Base-by-base conservation (phyloP, 805 yeast species). In the Candida vaughaniae region DNA sequence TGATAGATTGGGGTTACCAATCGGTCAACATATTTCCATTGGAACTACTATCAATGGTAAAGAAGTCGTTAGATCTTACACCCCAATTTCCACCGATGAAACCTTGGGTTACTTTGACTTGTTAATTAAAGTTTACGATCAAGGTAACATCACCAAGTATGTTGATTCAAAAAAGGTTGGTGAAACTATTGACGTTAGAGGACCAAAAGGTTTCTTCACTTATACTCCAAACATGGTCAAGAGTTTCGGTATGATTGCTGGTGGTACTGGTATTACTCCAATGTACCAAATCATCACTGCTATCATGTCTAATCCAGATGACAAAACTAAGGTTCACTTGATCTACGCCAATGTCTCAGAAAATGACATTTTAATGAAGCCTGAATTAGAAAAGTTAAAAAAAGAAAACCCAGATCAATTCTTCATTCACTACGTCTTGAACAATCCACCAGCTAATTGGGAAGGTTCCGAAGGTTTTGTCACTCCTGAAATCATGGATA, bases 191-290 rank as follows among this genome's bases (percentile, higher is more conserved):
- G 78, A 76, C 34, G 83, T 88, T 41, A 77, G 85, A 56, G 96
- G 98, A 19, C 98, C 98, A 51, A 86, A 85, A 65, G 97, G 98
- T 6, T 78, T 78, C 53, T 88, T 85, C 71, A 75, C 80, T 44
- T 90, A 90, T 66, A 70, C 78, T 36, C 88, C 95, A 49, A 86
- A 85, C 64, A 80, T 83, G 80, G 80, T 77, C 39, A 67, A 73
- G 41, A 73, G 75, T 42, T 72, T 90, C 42, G 88, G 84, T 37
- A 90, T 90, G 97, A 80, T 91, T 48, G 95, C 96, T 28, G 97
- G 97, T 49, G 98, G 97, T 55, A 87, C 97, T 25, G 97, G 97
- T 60, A 84, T 89, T 53, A 84, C 96, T 6, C 96, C 96, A 58
- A 89, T 89, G 96, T 87, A 80, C 64, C 96, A 89, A 69, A 82